Conservation (phyloP, 1,284 basidiomycete species). For the Leccinum fallax region DNA sequence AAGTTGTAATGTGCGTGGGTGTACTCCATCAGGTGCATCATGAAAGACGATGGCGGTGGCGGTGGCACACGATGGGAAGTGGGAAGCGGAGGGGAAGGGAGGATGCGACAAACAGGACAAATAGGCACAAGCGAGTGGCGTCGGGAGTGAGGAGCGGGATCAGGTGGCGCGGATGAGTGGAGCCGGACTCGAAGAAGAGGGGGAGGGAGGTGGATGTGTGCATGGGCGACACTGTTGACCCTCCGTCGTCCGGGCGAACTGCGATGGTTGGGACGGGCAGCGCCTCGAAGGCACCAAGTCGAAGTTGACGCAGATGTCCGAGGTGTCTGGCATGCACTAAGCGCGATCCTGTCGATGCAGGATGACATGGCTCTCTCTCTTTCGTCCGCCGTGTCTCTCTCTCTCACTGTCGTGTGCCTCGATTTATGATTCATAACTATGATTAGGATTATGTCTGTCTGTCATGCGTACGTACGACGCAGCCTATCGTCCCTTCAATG, state of each 20-base stretch:
- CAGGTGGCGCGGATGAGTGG: background rate
- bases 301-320: background rate
- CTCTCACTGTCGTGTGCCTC: background rate
- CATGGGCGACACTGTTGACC: background rate
- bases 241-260: background rate
- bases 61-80: too few species aligned
- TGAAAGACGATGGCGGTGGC: background rate
- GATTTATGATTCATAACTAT: background rate
- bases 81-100: background rate
- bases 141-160: conserved; percentile 1
- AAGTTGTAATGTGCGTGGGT: background rate
- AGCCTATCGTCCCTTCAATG: background rate
- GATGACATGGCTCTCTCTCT: background rate
- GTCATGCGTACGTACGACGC: background rate
- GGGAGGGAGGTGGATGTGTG: background rate
- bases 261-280: background rate
- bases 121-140: background rate
- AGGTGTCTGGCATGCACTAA: background rate
- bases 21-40: too few species aligned
- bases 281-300: background rate
- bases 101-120: background rate
- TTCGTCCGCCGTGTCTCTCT: background rate
- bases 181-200: background rate
- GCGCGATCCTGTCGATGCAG: background rate
- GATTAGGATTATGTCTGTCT: background rate